These are phyloP conservation scores for Biscutella auriculata DNA, from an alignment of 441 rosid species.

Conservation along the genomic window DNA sequence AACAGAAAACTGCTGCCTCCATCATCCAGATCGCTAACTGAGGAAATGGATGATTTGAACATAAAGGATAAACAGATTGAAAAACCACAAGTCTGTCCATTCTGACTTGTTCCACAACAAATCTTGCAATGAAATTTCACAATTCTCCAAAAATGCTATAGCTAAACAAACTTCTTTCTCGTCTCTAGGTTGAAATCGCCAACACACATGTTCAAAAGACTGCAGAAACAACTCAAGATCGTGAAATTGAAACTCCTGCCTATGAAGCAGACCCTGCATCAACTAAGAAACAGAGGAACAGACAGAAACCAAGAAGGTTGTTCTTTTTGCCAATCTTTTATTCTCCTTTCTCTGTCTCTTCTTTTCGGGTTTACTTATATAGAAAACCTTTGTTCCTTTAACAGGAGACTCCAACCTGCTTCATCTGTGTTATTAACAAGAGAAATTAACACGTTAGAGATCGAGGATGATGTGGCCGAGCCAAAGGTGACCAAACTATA, in stretches of 20 bases:
- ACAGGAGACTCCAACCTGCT: constrained; percentile 80
- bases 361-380: neutral
- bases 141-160: neutral
- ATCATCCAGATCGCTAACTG: constrained; percentile 34
- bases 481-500: constrained; percentile 32
- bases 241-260: constrained; percentile 18
- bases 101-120: neutral
- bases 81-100: constrained; percentile 44
- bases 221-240: constrained; percentile 11
- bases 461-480: constrained; percentile 49
- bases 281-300: constrained; percentile 24
- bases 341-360: neutral
- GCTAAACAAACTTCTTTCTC: neutral
- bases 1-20: constrained; percentile 73
- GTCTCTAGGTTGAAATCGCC: constrained; percentile 4
- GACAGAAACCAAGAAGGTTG: constrained; percentile 66
- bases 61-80: constrained; percentile 33
- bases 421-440: constrained; percentile 45
- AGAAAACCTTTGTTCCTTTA: neutral
- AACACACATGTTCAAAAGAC: constrained; percentile 2
- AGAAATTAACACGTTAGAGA: constrained; percentile 42
- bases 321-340: neutral
- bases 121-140: neutral
- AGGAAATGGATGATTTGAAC: constrained; percentile 39
- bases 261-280: constrained; percentile 19